Percentiles rank a stretch among this genome's conserved stretches.
phyloP scores from a whole-genome alignment of 2,329 filamentous ascomycete genomes.

The Epichloe sylvatica region DNA sequence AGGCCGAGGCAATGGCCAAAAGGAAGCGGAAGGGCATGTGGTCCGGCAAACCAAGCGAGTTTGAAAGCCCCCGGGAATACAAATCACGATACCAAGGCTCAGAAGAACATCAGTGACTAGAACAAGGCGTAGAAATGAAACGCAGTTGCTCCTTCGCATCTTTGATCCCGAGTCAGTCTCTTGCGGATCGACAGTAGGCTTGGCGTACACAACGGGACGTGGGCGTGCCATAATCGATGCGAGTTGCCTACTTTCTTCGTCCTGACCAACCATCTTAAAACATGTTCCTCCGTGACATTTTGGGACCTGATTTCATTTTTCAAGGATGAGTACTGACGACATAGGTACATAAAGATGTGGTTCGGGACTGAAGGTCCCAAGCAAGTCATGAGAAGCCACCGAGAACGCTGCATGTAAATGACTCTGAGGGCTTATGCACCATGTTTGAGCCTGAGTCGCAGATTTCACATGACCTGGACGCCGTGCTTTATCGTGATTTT shows the following conservation, averaged over 20 bases:
- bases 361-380: too few species aligned
- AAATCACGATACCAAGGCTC: slow-evolving; percentile 41
- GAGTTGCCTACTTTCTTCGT: neutral
- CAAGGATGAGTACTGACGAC: too few species aligned
- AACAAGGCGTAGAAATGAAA: neutral
- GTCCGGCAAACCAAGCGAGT: slow-evolving; percentile 46
- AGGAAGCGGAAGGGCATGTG: slow-evolving; percentile 58
- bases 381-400: neutral
- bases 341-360: too few species aligned
- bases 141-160: neutral
- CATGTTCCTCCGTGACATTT: neutral
- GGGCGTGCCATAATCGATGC: neutral
- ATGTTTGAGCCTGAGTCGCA: neutral
- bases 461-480: neutral
- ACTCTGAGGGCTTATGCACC: neutral
- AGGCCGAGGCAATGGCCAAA: slow-evolving; percentile 54
- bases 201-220: neutral
- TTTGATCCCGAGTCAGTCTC: neutral
- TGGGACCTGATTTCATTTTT: too few species aligned
- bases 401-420: neutral
- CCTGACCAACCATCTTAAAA: neutral
- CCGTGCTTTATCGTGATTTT: neutral
- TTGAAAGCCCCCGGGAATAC: slow-evolving; percentile 73
- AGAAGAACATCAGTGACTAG: slow-evolving; percentile 6
- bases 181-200: neutral